Conservation (phyloP, 495 filamentous ascomycete species). For the Penicillium longicatenatum region DNA sequence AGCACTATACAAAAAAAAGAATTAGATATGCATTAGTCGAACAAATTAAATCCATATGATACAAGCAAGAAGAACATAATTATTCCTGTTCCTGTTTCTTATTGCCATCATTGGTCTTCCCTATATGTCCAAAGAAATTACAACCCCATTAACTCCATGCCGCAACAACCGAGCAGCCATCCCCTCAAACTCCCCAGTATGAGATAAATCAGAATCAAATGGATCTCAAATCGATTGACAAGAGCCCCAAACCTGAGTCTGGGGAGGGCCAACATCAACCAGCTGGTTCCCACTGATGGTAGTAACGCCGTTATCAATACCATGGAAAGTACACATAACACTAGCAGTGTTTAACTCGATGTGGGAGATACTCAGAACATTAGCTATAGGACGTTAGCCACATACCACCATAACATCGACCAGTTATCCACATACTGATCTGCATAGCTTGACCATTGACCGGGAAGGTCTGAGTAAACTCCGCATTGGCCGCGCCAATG, state of each 20-base stretch:
- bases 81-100: neutral
- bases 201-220: neutral
- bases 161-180: no score
- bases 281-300: neutral
- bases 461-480: conserved; percentile 1
- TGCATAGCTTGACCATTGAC: neutral
- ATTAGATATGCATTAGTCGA: no score
- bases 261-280: conserved; percentile 5
- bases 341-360: neutral
- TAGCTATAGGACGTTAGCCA: neutral
- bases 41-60: no score
- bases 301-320: neutral
- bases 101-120: neutral
- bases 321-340: neutral
- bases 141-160: neutral
- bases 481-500: neutral
- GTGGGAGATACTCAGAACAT: conserved; percentile 2
- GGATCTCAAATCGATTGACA: neutral
- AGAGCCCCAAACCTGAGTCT: neutral
- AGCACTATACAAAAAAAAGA: no score
- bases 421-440: neutral
- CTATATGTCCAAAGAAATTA: neutral
- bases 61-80: neutral
- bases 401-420: neutral
- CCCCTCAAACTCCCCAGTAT: neutral